Conservation (phyloP, 2,329 filamentous ascomycete species). For the Aspergillus unguis region DNA sequence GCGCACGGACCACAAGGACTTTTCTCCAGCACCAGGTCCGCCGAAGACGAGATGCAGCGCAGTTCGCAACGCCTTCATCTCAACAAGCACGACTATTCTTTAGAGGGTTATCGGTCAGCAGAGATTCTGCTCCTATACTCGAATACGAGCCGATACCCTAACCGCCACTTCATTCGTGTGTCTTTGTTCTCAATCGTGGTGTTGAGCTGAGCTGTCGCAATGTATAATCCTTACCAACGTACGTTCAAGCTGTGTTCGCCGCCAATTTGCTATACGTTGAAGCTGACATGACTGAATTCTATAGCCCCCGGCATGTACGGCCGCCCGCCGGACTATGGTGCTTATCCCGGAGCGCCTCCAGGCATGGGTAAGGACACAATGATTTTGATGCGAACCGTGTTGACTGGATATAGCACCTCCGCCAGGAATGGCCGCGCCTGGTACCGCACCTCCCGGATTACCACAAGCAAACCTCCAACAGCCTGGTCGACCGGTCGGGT, state of each 20-base stretch:
- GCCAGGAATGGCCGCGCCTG: slow-evolving; percentile 75
- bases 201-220: slow-evolving; percentile 23
- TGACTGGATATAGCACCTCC: slow-evolving; percentile 57
- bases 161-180: not conserved
- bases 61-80: not conserved
- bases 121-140: not conserved
- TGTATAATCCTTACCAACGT: slow-evolving; percentile 48
- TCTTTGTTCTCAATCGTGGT: not conserved
- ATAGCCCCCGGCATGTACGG: slow-evolving; percentile 60
- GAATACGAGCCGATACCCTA: not conserved
- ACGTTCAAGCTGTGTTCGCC: slow-evolving; percentile 13
- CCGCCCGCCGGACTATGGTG: slow-evolving; percentile 68
- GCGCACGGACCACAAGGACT: slow-evolving; percentile 18
- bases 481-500: slow-evolving; percentile 73
- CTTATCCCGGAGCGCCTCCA: slow-evolving; percentile 71
- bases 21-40: slow-evolving; percentile 16
- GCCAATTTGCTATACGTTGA: too few species aligned
- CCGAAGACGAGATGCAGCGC: slow-evolving; percentile 8
- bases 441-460: slow-evolving; percentile 74
- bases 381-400: too few species aligned
- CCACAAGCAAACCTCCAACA: slow-evolving; percentile 70
- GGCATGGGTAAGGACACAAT: slow-evolving; percentile 65
- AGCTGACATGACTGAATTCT: not conserved
- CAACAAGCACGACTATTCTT: not conserved
- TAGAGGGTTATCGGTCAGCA: not conserved